A percentile compares a stretch with the other conserved stretches of the same genome.
Conservation (phyloP, 805 yeast genomes). For the Candida silvatica region DNA sequence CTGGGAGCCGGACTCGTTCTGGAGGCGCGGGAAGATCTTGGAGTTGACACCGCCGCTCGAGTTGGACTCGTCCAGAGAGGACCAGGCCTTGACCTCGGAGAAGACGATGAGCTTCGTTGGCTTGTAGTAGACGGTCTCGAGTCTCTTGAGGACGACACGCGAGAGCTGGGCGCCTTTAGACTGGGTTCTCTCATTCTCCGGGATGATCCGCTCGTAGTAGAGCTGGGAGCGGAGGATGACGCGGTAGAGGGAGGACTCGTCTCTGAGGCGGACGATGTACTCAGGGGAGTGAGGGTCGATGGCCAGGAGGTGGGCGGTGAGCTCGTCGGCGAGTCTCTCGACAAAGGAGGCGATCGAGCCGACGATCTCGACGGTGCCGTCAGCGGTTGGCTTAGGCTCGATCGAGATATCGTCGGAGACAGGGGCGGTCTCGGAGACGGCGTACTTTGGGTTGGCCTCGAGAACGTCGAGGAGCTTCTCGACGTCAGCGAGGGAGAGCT, state of each 20-base stretch:
- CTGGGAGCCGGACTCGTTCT: slow-evolving; percentile 18
- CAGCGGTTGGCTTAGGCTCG: slow-evolving; percentile 55
- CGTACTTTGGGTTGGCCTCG: slow-evolving; percentile 54
- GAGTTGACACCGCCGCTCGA: too few species aligned
- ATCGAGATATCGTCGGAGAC: slow-evolving; percentile 64
- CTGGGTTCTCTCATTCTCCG: slow-evolving; percentile 33
- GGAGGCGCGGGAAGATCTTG: slow-evolving; percentile 24
- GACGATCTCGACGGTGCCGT: slow-evolving; percentile 64
- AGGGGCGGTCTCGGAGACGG: slow-evolving; percentile 68
- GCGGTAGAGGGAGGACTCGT: slow-evolving; percentile 70
- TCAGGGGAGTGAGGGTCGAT: slow-evolving; percentile 95
- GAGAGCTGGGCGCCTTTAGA: slow-evolving; percentile 50
- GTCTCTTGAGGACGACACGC: slow-evolving; percentile 71
- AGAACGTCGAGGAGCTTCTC: slow-evolving; percentile 54
- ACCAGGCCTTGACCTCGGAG: slow-evolving; percentile 75
- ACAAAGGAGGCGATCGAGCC: slow-evolving; percentile 84
- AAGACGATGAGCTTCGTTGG: slow-evolving; percentile 64
- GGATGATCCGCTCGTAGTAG: slow-evolving; percentile 63
- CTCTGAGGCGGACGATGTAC: slow-evolving; percentile 82
- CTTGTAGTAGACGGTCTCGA: slow-evolving; percentile 91
- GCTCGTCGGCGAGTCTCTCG: slow-evolving; percentile 93
- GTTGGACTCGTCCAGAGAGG: slow-evolving; percentile 30
- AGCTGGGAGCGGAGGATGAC: slow-evolving; percentile 78
- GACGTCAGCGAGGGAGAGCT: slow-evolving; percentile 54
- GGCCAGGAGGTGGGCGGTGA: slow-evolving; percentile 75